These are phyloP conservation scores for Blastobotrys buckinghamii DNA, from an alignment of 1,139 yeast genomes.

Conservation along the genomic window DNA sequence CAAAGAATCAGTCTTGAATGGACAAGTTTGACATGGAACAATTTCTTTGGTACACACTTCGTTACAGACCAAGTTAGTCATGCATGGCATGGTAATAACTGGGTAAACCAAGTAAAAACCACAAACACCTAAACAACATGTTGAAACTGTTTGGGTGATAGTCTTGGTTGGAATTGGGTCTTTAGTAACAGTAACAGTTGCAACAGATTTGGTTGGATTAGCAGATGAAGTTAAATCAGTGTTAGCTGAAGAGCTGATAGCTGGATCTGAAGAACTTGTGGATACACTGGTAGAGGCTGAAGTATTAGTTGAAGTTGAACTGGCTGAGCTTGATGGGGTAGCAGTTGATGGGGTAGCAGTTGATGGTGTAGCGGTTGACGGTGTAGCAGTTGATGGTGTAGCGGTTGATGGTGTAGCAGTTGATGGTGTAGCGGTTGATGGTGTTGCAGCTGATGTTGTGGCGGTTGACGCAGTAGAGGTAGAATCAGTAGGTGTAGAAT, in stretches of 20 bases:
- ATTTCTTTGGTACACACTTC: slow-evolving; percentile 16
- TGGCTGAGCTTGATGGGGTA: neutral
- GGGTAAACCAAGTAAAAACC: slow-evolving; percentile 20
- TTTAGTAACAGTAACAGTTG: neutral
- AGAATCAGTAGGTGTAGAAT: neutral
- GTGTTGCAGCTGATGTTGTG: neutral
- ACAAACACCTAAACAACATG: slow-evolving; percentile 26
- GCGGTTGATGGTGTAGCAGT: neutral
- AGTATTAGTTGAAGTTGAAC: neutral
- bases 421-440: neutral
- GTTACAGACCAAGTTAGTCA: slow-evolving; percentile 18
- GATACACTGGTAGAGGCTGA: neutral
- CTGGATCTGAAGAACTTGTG: neutral
- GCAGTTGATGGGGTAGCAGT: neutral
- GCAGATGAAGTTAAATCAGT: no score
- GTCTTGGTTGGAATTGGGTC: neutral
- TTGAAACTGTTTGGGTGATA: slow-evolving; percentile 24
- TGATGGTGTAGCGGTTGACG: neutral
- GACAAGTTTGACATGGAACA: slow-evolving; percentile 18
- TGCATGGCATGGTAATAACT: slow-evolving; percentile 21
- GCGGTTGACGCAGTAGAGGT: neutral
- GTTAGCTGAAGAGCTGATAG: neutral
- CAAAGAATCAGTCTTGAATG: slow-evolving; percentile 11
- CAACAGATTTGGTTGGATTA: neutral
- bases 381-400: neutral